phyloP scores from a whole-genome alignment of 2,329 filamentous ascomycete species.

The Ceratocystis smalleyi region DNA sequence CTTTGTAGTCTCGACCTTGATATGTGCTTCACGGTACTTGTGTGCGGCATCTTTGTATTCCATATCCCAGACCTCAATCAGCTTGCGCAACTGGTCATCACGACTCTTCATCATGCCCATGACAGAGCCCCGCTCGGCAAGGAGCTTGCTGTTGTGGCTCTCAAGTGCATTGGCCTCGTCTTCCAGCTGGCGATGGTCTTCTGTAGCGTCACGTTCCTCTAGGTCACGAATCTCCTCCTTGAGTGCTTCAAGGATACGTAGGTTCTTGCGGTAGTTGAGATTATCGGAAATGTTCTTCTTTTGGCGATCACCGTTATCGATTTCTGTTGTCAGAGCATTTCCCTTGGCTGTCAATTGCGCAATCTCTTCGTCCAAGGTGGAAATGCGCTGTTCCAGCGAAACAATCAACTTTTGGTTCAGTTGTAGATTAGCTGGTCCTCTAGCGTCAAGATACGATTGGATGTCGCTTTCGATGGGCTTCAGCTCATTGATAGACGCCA shows the following conservation, averaged over 20 bases:
- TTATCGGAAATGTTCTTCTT: conserved; percentile 85
- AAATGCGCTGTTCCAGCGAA: conserved; percentile 49
- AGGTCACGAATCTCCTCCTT: conserved; percentile 56
- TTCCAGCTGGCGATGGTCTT: conserved; percentile 62
- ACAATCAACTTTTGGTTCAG: conserved; percentile 55
- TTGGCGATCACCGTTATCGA: conserved; percentile 64
- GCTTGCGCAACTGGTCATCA: conserved; percentile 58
- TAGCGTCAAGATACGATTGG: conserved; percentile 58
- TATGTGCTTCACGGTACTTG: conserved; percentile 74
- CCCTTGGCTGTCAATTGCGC: conserved; percentile 49
- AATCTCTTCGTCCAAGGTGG: conserved; percentile 51
- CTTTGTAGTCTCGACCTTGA: conserved; percentile 81
- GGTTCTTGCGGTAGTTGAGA: conserved; percentile 64
- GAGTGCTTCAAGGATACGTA: conserved; percentile 51
- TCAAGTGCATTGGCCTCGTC: conserved; percentile 54
- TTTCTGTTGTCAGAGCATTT: conserved; percentile 62
- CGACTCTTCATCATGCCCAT: conserved; percentile 70
- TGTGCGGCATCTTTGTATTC: conserved; percentile 71
- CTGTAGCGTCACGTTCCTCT: conserved; percentile 62
- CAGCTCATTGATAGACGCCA: conserved; percentile 62
- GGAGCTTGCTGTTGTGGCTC: conserved; percentile 49
- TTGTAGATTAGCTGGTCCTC: conserved; percentile 55
- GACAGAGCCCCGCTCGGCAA: conserved; percentile 57
- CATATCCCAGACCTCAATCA: conserved; percentile 65
- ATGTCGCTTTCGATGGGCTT: conserved; percentile 64